These are phyloP conservation scores for Lasiodiplodia gonubiensis DNA, from an alignment of 2,329 filamentous ascomycete species.

Conservation along the genomic window DNA sequence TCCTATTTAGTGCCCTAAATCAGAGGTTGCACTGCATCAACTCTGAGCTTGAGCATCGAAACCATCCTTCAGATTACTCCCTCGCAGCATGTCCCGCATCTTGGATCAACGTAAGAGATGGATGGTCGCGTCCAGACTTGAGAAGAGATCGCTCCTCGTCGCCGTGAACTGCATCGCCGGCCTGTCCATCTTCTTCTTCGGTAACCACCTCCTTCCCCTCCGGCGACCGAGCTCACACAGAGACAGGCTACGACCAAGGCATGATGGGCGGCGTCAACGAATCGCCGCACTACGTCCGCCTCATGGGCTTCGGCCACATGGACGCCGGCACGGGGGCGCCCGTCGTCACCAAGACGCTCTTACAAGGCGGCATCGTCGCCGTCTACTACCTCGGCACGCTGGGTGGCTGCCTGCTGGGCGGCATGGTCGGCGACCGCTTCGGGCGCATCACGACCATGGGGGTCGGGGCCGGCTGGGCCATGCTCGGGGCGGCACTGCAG, in stretches of 20 bases:
- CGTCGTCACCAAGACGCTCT: constrained; percentile 35
- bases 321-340: constrained; percentile 36
- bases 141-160: constrained; percentile 39
- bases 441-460: background rate
- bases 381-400: constrained; percentile 42
- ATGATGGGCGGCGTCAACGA: constrained; percentile 45
- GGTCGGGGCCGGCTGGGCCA: constrained; percentile 15
- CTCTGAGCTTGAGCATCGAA: no score
- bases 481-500: constrained; percentile 65
- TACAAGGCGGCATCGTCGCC: constrained; percentile 42
- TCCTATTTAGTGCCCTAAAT: no score
- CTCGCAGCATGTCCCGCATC: no score
- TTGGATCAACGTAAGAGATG: background rate
- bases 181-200: constrained; percentile 40
- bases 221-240: no score
- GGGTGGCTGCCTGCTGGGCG: constrained; percentile 37
- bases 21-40: no score
- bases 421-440: constrained; percentile 31
- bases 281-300: constrained; percentile 39
- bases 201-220: no score
- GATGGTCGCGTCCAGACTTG: constrained; percentile 31
- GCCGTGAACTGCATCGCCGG: constrained; percentile 42
- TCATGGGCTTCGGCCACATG: constrained; percentile 40
- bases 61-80: no score
- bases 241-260: constrained; percentile 40